Evolutionary conservation across 768 basidiomycete genomes (phyloP).

Genomic region (Leucocoprinus sp.): DNA sequence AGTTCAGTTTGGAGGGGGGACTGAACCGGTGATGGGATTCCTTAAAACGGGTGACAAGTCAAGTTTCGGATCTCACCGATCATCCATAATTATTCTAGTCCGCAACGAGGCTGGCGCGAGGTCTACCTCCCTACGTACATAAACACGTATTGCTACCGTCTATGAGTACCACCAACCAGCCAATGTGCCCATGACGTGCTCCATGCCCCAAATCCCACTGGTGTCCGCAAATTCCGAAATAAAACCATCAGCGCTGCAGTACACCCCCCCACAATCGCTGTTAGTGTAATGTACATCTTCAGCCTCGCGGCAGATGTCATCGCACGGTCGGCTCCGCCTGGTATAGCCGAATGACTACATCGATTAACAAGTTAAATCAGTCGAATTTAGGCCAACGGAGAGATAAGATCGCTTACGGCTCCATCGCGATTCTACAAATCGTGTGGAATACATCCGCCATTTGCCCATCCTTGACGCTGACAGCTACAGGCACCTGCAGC

Average conservation of each 20-base stretch:
- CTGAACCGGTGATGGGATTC: too few relatives aligned
- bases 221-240: conserved; percentile 59
- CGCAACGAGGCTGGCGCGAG: conserved; percentile 7
- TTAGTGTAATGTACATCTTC: conserved; percentile 63
- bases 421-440: conserved; percentile 77
- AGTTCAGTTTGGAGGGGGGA: too few relatives aligned
- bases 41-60: conserved; percentile 8
- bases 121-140: conserved; percentile 2
- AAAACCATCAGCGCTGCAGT: conserved; percentile 66
- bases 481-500: conserved; percentile 90
- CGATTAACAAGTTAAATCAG: conserved; percentile 16
- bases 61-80: conserved; percentile 13
- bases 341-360: conserved; percentile 55
- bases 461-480: conserved; percentile 82
- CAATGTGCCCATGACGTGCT: conserved; percentile 56
- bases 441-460: conserved; percentile 83
- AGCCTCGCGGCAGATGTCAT: conserved; percentile 61
- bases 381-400: too few relatives aligned
- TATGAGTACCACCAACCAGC: conserved; percentile 48
- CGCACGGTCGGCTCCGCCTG: conserved; percentile 78
- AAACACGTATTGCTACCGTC: conserved; percentile 20
- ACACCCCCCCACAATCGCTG: conserved; percentile 65
- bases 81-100: background rate
- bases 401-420: conserved; percentile 61
- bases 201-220: conserved; percentile 45